Evolutionary conservation across 495 filamentous ascomycete genomes (phyloP), one percentile per base, ranked within the genome.

Genomic region (Cudoniella acicularis): DNA sequence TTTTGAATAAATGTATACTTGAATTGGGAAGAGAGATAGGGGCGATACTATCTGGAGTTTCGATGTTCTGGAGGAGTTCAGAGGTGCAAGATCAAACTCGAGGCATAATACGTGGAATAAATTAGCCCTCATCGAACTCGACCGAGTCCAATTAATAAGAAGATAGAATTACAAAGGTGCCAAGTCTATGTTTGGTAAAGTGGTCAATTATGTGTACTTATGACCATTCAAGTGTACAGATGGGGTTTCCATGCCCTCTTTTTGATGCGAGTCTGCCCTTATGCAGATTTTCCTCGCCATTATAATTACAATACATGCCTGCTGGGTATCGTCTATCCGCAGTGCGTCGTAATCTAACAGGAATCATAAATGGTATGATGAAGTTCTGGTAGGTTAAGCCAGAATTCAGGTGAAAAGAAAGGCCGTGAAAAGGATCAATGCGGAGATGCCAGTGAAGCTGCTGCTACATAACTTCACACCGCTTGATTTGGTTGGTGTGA

Each of bases 171-270:
- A n/a, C n/a, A n/a, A n/a, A n/a, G n/a, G n/a, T n/a, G n/a, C n/a
- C n/a, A n/a, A n/a, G n/a, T n/a, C n/a, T n/a, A n/a, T n/a, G n/a
- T n/a, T n/a, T 36, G 30, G 4, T 36, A 13, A 36, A 36, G 6
- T 47, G 43, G 43, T 47, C 43, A 47, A 47, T 47, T 47, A 47
- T 47, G 43, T 47, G 43, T 47, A 47, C 43, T 4, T 47, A 21
- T 21, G 43, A 47, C 43, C 43, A 17, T 47, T 9, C 8, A 47
- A 9, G 43, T 47, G 20, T 21, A 47, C 43, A 8, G 13, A n/a
- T 47, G 17, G 20, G 43, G 8, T 21, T 47, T 17, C 20, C 8
- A 4, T 6, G 16, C 43, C 20, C n/a, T 21, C 43, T 17, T 17
- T 47, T 47, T 47, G 13, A 17, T 17, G 43, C 43, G 13, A 47